A percentile compares a stretch with the other conserved stretches of the same genome.
Evolutionary conservation across 495 filamentous ascomycete genomes (phyloP).

Genomic region (Wilcoxina mikolae): DNA sequence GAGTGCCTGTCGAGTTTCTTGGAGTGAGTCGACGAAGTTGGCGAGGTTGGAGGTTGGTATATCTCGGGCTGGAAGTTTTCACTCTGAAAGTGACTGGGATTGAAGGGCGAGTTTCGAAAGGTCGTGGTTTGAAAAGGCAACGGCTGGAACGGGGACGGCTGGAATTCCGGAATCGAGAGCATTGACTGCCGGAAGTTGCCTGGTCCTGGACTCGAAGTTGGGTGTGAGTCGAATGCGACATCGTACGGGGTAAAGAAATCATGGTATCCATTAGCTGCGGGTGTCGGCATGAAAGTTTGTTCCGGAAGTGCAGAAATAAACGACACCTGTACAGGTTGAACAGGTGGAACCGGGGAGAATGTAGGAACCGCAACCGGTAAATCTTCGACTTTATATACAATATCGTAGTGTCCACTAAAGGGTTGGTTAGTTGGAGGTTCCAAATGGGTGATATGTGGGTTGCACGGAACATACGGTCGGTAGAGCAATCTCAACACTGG

Average conservation of each 20-base stretch:
- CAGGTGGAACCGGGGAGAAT: constrained; percentile 8
- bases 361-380: constrained; percentile 10
- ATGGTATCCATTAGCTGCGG: constrained; percentile 15
- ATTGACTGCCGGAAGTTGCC: constrained; percentile 26
- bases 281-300: constrained; percentile 22
- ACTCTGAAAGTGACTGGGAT: constrained; percentile 71
- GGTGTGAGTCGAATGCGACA: constrained; percentile 7
- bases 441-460: not conserved
- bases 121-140: constrained; percentile 38
- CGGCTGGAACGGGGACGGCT: constrained; percentile 21
- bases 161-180: constrained; percentile 18
- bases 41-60: constrained; percentile 27
- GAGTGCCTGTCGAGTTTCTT: constrained; percentile 4
- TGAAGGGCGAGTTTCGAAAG: constrained; percentile 54
- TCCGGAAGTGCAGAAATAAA: constrained; percentile 24
- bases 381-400: constrained; percentile 58
- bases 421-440: not conserved
- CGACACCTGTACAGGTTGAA: constrained; percentile 23
- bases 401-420: constrained; percentile 74
- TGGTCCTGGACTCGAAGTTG: constrained; percentile 9
- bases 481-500: constrained; percentile 44
- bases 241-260: constrained; percentile 14
- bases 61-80: constrained; percentile 66
- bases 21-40: not conserved
- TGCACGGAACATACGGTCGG: constrained; percentile 39